Conservation (phyloP, 2,329 filamentous ascomycete species). For the Hymenoscyphus fraxineus region DNA sequence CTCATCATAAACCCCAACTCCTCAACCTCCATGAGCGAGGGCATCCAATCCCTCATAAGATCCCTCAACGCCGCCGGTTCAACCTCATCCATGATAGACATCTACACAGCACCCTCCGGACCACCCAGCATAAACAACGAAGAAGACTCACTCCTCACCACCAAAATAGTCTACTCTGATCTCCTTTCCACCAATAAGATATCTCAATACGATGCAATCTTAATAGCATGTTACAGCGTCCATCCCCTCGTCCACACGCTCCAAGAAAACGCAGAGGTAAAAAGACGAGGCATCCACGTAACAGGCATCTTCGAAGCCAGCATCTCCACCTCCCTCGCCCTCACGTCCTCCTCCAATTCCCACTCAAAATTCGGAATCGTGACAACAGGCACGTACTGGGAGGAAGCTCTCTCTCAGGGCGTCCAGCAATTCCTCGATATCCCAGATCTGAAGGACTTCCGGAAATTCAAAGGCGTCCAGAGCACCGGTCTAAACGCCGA, state of each 20-base stretch:
- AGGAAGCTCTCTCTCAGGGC: slow-evolving; percentile 63
- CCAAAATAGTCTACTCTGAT: slow-evolving; percentile 52
- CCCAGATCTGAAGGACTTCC: slow-evolving; percentile 27
- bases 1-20: slow-evolving; percentile 80
- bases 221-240: slow-evolving; percentile 85
- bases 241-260: slow-evolving; percentile 71
- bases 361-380: slow-evolving; percentile 72
- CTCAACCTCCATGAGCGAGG: slow-evolving; percentile 66
- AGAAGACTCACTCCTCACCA: slow-evolving; percentile 58
- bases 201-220: slow-evolving; percentile 63
- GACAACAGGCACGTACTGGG: slow-evolving; percentile 83
- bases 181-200: slow-evolving; percentile 52
- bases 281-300: slow-evolving; percentile 46
- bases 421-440: slow-evolving; percentile 61
- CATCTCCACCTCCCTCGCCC: slow-evolving; percentile 45
- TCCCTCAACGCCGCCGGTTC: slow-evolving; percentile 31
- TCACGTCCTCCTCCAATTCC: slow-evolving; percentile 35
- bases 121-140: slow-evolving; percentile 77
- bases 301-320: slow-evolving; percentile 88
- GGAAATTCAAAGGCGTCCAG: slow-evolving; percentile 69
- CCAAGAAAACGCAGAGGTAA: slow-evolving; percentile 35
- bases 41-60: slow-evolving; percentile 51
- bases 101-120: slow-evolving; percentile 63
- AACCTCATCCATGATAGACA: slow-evolving; percentile 44
- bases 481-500: slow-evolving; percentile 77